A percentile compares a stretch with the other conserved stretches of the same genome.
phyloP scores from a whole-genome alignment of 2,329 filamentous ascomycete species.

The Fusarium nurragi region DNA sequence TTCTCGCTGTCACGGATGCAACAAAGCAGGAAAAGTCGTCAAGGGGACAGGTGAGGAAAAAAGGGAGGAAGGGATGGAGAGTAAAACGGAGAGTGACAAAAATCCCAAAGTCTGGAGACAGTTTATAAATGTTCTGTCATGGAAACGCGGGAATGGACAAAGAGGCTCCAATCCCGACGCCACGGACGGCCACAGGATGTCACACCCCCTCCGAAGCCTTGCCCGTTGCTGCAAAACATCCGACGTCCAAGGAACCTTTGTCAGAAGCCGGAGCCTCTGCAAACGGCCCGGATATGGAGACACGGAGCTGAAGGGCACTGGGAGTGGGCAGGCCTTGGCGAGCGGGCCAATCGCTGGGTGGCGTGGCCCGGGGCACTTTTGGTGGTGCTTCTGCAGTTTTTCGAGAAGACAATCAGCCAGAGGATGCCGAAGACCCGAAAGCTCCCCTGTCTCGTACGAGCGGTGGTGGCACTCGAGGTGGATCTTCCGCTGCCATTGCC shows the following conservation, averaged over 20 bases:
- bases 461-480: conserved; percentile 21
- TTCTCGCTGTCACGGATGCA: conserved; percentile 20
- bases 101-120: conserved; percentile 29
- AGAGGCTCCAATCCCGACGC: too few relatives aligned
- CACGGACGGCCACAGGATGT: conserved; percentile 1
- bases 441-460: conserved; percentile 36
- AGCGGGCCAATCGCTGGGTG: conserved; percentile 28
- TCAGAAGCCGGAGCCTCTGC: conserved; percentile 6
- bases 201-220: conserved; percentile 10
- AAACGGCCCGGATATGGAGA: conserved; percentile 37
- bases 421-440: conserved; percentile 36
- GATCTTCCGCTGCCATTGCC: conserved; percentile 2
- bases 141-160: conserved; percentile 8
- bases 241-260: conserved; percentile 38
- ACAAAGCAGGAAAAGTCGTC: neutral
- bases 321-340: neutral
- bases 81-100: conserved; percentile 21
- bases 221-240: conserved; percentile 33
- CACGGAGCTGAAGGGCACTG: neutral
- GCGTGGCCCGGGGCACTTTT: neutral
- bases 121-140: conserved; percentile 36
- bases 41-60: neutral
- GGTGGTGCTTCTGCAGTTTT: conserved; percentile 13
- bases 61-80: conserved; percentile 10
- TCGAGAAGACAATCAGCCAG: conserved; percentile 41